Conservation (phyloP, 805 yeast genomes). For the Yamadazyma paraphyllophila region DNA sequence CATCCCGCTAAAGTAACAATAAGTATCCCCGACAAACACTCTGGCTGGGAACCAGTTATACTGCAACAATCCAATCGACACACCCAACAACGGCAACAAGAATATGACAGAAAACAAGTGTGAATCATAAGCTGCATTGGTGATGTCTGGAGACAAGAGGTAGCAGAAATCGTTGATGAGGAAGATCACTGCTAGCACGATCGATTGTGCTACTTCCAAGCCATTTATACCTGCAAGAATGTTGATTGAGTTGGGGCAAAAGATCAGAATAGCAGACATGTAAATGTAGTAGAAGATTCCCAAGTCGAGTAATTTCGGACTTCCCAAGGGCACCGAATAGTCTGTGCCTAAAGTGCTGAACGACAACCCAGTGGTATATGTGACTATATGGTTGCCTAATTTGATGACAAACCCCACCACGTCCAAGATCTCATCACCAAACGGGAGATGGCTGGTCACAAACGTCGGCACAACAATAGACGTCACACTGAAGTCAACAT, state of each 20-base stretch:
- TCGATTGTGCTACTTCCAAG: constrained; percentile 91
- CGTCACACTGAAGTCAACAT: constrained; percentile 91
- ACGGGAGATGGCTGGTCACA: constrained; percentile 35
- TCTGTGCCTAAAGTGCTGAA: constrained; percentile 37
- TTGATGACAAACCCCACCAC: constrained; percentile 20
- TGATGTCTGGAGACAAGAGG: constrained; percentile 41
- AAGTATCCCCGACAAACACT: constrained; percentile 97
- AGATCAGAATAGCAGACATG: constrained; percentile 89
- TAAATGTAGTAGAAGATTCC: constrained; percentile 79
- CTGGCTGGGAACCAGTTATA: constrained; percentile 89
- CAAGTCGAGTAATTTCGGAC: constrained; percentile 61
- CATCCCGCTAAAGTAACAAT: constrained; percentile 98
- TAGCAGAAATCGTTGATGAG: constrained; percentile 77
- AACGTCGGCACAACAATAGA: constrained; percentile 78
- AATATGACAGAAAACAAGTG: constrained; percentile 80
- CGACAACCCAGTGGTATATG: constrained; percentile 35
- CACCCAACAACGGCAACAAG: constrained; percentile 84
- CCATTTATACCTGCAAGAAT: constrained; percentile 97
- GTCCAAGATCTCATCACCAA: constrained; percentile 27
- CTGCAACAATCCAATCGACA: constrained; percentile 68
- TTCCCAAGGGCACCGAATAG: constrained; percentile 34
- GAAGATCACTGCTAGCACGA: constrained; percentile 69
- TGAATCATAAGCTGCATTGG: constrained; percentile 63
- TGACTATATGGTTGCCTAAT: constrained; percentile 29
- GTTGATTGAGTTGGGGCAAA: constrained; percentile 94